Base-by-base conservation (phyloP, 805 yeast species). In the Candida golubevii region DNA sequence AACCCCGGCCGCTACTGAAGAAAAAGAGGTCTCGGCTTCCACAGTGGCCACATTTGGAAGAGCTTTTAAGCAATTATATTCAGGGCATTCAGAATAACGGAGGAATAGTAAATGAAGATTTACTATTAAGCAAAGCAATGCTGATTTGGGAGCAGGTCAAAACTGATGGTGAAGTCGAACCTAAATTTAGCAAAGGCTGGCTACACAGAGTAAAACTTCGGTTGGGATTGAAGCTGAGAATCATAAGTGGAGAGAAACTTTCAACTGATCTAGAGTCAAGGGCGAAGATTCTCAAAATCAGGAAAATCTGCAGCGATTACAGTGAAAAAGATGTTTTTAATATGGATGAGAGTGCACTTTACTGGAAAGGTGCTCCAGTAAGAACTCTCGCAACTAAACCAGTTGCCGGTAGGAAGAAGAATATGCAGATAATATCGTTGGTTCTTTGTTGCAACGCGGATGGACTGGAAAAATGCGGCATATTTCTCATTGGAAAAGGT, bases 261-360 rank as follows among this genome's bases (percentile, higher is more conserved):
- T 37, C 39, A 29, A 27, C 31, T 6, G n/a, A n/a, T 6, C 33
- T 7, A 30, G 39, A 37, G 15, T n/a, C 33, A 11, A 13, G n/a
- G 7, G 39, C 28, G 26, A 13, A 28, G 14, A 29, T 37, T 18
- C 33, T 23, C 7, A 23, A 23, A 9, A 26, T 37, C 8, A 28
- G 39, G n/a, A 30, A 28, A 14, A 28, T 37, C 12, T 37, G 39
- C 26, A n/a, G 34, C 34, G 39, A 30, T 11, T 30, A 37, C 27
- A 9, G n/a, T 9, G 7, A 7, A 13, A 14, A 27, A 14, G 39
- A 37, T 37, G 26, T 37, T 8, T 37, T 28, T 26, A 37, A 37
- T 28, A 37, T 37, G 39, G 39, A 37, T 29, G 39, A 37, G 26
- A 37, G 33, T 14, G 39, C 39, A 9, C 39, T 37, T n/a, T 28